Base-by-base conservation (phyloP, 805 yeast genomes). In the Groenewaldozyma salmanticensis region DNA sequence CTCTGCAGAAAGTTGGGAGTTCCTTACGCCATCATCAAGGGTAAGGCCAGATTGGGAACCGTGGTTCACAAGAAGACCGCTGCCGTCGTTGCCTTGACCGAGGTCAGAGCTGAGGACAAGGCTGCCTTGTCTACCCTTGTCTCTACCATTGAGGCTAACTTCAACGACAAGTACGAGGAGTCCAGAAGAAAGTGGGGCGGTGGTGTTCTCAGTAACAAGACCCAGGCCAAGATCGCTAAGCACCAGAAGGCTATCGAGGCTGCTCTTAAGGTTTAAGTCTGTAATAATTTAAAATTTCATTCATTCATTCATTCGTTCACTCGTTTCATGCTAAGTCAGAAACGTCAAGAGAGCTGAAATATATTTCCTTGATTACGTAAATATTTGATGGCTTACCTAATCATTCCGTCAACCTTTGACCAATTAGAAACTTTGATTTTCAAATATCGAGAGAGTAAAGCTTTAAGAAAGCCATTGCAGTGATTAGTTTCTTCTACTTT, bases 111-210 rank as follows among this genome's bases (percentile, higher is more conserved):
- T 51, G 96, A 85, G 69, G 97, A 90, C 70, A 92, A 86, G 74
- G 78, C 95, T 64, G 87, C 84, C 64, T 79, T 90, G 61, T 88
- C 96, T 56, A 83, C 85, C 68, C 78, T 90, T 63, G 77, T 92
- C 57, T 81, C 96, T 45, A 81, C 97, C 62, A 77, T 90, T 70
- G 79, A 86, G 73, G 81, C 94, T 57, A 87, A 86, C 92, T 90
- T 81, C 72, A 68, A 71, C 60, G 95, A 84, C 66, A 85, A 86
- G 73, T 85, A 81, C 82, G 96, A 90, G 65, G 96, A 92, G 60
- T 64, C 76, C 66, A 90, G 94, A 79, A 87, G 85, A 75, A 95
- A 86, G 81, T 90, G 98, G 98, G 97, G 97, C 78, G 98, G 98
- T 78, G 98, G 98, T 78, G 66, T 86, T 70, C 74, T 92, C 78